Evolutionary conservation across 768 basidiomycete genomes (phyloP), one percentile per base, ranked within the genome.

Genomic region (Pisolithus tinctorius): DNA sequence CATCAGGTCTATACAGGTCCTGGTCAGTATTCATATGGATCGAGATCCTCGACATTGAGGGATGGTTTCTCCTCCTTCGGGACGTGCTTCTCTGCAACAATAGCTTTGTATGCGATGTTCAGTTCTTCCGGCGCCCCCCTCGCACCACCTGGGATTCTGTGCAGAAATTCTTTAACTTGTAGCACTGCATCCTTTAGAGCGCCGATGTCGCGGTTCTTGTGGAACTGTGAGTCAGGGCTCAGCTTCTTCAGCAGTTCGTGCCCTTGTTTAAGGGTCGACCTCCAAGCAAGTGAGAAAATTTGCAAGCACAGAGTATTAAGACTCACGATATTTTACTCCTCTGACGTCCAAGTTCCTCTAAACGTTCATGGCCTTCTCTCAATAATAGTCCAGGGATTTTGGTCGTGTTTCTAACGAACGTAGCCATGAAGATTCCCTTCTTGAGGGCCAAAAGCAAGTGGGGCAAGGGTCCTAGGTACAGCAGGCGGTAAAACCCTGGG

Each of bases 361-460:
- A 60, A 29, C 62, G 63, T 14, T 70, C 62, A 47, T 74, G 70
- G 25, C 48, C 48, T n/a, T 59, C 68, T 10, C 55, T 49, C 4
- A 27, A 58, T 11, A 71, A 45, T 16, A 60, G 61, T 39, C 63
- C 59, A 41, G 40, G 40, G 5, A 41, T 17, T 48, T 70, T 76
- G 2, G 61, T 58, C 20, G 58, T 56, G 6, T 17, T 51, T 61
- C 76, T 76, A 46, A 60, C 54, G 16, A 58, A 45, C 37, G 59
- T 38, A 7, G 67, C 55, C 17, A 62, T 26, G 1, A 57, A 36
- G 10, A 68, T 59, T 20, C 63, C 58, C n/a, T 60, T 48, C 44
- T 78, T 71, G 27, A 79, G 64, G 53, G 70, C 75, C 2, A 73
- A 54, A 3, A 76, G 59, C 27, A 78, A 55, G 47, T 68, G 71